phyloP scores from a whole-genome alignment of 2,329 filamentous ascomycete genomes.

The Geosmithia putterillii region DNA sequence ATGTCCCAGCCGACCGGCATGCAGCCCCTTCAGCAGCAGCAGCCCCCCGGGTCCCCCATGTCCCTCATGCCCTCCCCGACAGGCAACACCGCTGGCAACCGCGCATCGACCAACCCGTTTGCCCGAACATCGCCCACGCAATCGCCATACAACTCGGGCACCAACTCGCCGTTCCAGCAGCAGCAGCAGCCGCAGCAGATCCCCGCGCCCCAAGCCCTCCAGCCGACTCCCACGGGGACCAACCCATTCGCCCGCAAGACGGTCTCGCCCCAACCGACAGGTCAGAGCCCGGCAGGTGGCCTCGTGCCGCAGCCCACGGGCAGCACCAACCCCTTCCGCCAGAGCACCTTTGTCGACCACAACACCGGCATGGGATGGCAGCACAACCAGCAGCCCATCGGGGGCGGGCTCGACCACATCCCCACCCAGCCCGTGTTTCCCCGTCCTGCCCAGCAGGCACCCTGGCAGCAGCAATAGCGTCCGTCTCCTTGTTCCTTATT shows the following conservation, averaged over 20 bases:
- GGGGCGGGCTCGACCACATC: slow-evolving; percentile 69
- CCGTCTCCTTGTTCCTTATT: neutral
- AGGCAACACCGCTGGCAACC: slow-evolving; percentile 28
- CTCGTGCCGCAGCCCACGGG: slow-evolving; percentile 70
- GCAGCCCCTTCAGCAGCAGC: slow-evolving; percentile 14
- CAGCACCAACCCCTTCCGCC: slow-evolving; percentile 88
- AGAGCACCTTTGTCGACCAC: slow-evolving; percentile 82
- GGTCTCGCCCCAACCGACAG: slow-evolving; percentile 31
- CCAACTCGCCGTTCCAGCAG: slow-evolving; percentile 31
- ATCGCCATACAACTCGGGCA: slow-evolving; percentile 19
- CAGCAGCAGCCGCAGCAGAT: slow-evolving; percentile 10
- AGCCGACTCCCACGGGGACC: neutral
- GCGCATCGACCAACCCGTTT: slow-evolving; percentile 78
- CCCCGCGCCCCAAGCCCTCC: too few species aligned
- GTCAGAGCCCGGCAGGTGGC: slow-evolving; percentile 30
- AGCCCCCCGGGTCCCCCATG: neutral
- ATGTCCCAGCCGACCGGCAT: slow-evolving; percentile 42
- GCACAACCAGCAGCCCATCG: slow-evolving; percentile 61
- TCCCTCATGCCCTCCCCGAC: slow-evolving; percentile 24
- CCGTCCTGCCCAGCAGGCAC: slow-evolving; percentile 53
- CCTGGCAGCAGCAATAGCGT: slow-evolving; percentile 40
- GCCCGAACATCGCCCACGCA: slow-evolving; percentile 46
- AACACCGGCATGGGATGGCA: slow-evolving; percentile 85
- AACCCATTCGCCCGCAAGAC: too few species aligned
- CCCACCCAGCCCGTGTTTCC: slow-evolving; percentile 79